These are phyloP conservation scores for Nothomitra cinnamomea DNA, from an alignment of 2,329 filamentous ascomycete genomes.

Conservation along the genomic window DNA sequence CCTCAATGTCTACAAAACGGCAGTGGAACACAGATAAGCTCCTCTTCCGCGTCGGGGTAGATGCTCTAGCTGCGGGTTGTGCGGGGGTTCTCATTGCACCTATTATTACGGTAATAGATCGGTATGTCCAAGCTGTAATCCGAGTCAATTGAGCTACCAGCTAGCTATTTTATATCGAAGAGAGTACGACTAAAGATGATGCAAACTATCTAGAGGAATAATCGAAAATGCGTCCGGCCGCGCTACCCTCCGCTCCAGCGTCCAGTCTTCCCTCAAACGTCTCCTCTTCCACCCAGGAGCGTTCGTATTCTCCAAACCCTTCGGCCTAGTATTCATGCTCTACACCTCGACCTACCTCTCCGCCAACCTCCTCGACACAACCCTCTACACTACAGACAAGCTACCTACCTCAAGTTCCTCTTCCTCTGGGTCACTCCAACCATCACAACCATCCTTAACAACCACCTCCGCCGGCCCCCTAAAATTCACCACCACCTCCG, in stretches of 20 bases:
- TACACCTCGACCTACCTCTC: constrained; percentile 85
- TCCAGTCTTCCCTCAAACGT: constrained; percentile 9
- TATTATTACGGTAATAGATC: constrained; percentile 73
- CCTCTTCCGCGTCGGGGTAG: constrained; percentile 46
- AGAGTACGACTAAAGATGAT: not conserved
- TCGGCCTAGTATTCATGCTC: constrained; percentile 27
- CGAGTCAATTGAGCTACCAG: too few relatives aligned
- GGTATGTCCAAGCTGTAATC: constrained; percentile 43
- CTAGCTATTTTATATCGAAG: too few relatives aligned
- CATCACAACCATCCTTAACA: constrained; percentile 9
- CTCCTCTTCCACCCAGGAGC: constrained; percentile 12
- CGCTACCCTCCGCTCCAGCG: constrained; percentile 39
- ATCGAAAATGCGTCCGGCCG: constrained; percentile 69
- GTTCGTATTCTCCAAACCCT: constrained; percentile 15
- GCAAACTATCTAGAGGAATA: constrained; percentile 38
- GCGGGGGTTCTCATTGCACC: constrained; percentile 68
- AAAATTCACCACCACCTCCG: constrained; percentile 67
- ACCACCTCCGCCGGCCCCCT: constrained; percentile 53
- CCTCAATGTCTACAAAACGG: too few relatives aligned
- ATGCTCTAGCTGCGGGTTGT: constrained; percentile 49
- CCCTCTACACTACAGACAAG: constrained; percentile 37
- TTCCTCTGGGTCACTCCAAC: constrained; percentile 36
- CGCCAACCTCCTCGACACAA: constrained; percentile 74
- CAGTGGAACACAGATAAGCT: constrained; percentile 67
- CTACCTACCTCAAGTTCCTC: too few relatives aligned